Evolutionary conservation across 345 rosid species (phyloP), one percentile per base, ranked within the genome.

Genomic region (Rhodomyrtus tomentosa): DNA sequence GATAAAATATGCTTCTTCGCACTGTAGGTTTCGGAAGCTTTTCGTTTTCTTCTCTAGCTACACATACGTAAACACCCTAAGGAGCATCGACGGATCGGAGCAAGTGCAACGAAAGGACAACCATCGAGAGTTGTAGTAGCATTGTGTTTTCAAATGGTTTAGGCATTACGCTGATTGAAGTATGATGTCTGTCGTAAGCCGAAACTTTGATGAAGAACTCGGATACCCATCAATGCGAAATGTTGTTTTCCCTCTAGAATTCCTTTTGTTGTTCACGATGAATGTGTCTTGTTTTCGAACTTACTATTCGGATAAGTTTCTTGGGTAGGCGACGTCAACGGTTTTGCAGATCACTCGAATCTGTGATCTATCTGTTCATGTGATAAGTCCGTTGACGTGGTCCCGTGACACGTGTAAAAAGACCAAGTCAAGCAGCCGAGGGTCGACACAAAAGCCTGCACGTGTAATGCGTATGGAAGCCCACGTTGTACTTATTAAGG

Each of bases 11-110:
- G 76, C 76, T 68, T 68, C 24, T 32, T 68, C 12, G 2, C 42
- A 2, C 18, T 2, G 76, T 94, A 95, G 92, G 98, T 95, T 95
- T 55, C 91, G 96, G 48, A 95, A 93, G 91, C 95, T 96, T 86
- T 95, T 96, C 20, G 92, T 96, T 68, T 89, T 91, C 29, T 93
- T 95, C 84, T 95, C 99, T 85, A 94, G 98, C 58, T 95, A 93
- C 84, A 93, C 94, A 20, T 94, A 93, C 36, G 87, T 87, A 48
- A 94, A 94, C 81, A 88, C 93, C 8, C 91, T 95, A 45, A 72
- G 89, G 25, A 91, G 86, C 90, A 93, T 96, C 81, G 50, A 84
- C 74, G 9, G 42, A 10, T 85, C 49, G 62, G 53, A 42, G 32
- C 79, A 4, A 32, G 12, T 18, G 38, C 73, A 29, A 59, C 38